Base-by-base conservation (phyloP, 768 basidiomycete species). In the Mrakia frigida region DNA sequence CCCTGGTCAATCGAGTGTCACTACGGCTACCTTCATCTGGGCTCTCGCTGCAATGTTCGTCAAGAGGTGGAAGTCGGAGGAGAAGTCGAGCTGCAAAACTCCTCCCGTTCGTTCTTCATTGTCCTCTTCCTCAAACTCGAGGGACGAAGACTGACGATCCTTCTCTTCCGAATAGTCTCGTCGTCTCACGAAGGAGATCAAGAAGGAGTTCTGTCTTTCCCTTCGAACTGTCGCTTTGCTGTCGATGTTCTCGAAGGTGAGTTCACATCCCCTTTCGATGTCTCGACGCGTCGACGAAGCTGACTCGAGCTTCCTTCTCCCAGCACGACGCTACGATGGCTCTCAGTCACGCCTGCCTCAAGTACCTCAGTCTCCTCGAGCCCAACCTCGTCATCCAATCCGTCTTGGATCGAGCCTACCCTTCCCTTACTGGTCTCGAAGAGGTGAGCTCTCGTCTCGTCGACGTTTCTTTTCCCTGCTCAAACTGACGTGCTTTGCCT, bases 401-500 rank as follows among this genome's bases (percentile, higher is more conserved):
- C 0, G 87, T 95, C 59, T 83, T 95, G 77, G 92, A 95, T 82
- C 86, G 93, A 73, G 92, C 92, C 14, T 89, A 91, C 7, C 92
- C 93, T 1, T 91, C 92, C 0, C 84, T 97, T n/a, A 92, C 94
- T 83, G 89, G 92, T 5, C 84, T 95, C n/a, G 89, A 90, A 23
- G 93, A 94, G 87, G 91, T 90, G 79, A 61, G 86, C 80, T 33
- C 16, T 23, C 35, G 1, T 60, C 13, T 9, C 33, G 33, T 60
- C 3, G 9, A 35, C 9, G 35, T 23, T 16, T 56, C 59, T n/a
- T 10, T 31, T 6, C 39, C 50, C 31, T 14, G 1, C 33, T 13
- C 23, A 56, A 2, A 7, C 56, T 25, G 56, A 56, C 56, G 50
- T 16, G 18, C 60, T 63, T 74, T 39, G 37, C 60, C 9, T 33